Percentiles rank a stretch among this genome's conserved stretches.
Evolutionary conservation across 1,284 basidiomycete species (phyloP).

Genomic region (Irpex lacteus): DNA sequence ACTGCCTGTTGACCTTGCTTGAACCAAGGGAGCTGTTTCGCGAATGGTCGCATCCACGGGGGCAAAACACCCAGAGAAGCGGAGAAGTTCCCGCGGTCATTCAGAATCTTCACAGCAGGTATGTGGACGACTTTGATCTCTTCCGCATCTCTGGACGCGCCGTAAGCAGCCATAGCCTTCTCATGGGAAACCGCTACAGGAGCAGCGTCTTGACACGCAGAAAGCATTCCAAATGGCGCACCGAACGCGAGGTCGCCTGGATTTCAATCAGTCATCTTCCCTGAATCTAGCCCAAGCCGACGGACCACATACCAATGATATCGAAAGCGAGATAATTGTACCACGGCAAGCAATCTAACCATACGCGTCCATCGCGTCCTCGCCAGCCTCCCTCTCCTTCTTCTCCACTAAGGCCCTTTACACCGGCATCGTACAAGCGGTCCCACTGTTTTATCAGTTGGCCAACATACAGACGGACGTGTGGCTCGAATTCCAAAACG

Average conservation of each 20-base stretch:
- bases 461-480: constrained; percentile 62
- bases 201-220: constrained; percentile 72
- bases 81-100: constrained; percentile 86
- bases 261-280: neutral
- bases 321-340: constrained; percentile 87
- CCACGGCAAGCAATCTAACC: constrained; percentile 76
- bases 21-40: constrained; percentile 73
- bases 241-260: constrained; percentile 82
- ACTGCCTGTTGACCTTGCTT: constrained; percentile 67
- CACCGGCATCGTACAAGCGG: constrained; percentile 56
- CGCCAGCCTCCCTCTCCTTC: constrained; percentile 70
- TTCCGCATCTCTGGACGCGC: constrained; percentile 29
- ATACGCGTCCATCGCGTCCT: constrained; percentile 59
- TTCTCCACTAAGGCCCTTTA: constrained; percentile 50
- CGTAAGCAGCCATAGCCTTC: constrained; percentile 57
- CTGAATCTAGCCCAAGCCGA: neutral
- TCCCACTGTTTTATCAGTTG: constrained; percentile 79
- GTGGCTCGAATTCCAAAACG: constrained; percentile 78
- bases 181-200: constrained; percentile 50
- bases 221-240: constrained; percentile 87
- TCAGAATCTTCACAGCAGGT: constrained; percentile 84
- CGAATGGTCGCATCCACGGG: constrained; percentile 65
- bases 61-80: constrained; percentile 84
- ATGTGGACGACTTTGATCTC: constrained; percentile 53
- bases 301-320: constrained; percentile 54